phyloP scores from a whole-genome alignment of 2,329 filamentous ascomycete species.

The Arthrobotrys sphaeroides region DNA sequence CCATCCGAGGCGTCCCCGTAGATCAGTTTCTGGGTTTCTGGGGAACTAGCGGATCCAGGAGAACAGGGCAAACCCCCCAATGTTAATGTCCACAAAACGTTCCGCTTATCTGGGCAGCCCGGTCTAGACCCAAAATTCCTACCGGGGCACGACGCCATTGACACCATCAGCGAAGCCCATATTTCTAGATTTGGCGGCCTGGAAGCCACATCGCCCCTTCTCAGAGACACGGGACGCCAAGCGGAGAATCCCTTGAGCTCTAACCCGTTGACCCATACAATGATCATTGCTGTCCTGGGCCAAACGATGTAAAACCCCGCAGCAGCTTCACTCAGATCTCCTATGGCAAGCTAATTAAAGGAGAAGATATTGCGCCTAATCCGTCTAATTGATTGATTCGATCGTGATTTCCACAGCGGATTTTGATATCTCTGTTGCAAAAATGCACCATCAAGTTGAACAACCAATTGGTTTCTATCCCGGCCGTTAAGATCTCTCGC shows the following conservation, averaged over 20 bases:
- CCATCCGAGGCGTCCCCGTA: slow-evolving; percentile 34
- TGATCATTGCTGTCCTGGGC: neutral
- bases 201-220: slow-evolving; percentile 21
- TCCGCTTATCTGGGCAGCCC: slow-evolving; percentile 38
- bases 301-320: slow-evolving; percentile 14
- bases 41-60: neutral
- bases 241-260: slow-evolving; percentile 1
- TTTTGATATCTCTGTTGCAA: neutral
- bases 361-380: slow-evolving; percentile 29
- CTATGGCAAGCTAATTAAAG: slow-evolving; percentile 20
- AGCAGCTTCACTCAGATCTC: neutral
- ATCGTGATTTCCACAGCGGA: slow-evolving; percentile 5
- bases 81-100: slow-evolving; percentile 33
- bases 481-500: slow-evolving; percentile 7
- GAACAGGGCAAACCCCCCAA: slow-evolving; percentile 33
- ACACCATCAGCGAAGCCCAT: neutral
- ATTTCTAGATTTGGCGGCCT: slow-evolving; percentile 20
- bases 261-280: neutral
- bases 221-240: slow-evolving; percentile 9
- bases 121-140: slow-evolving; percentile 30
- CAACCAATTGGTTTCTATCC: slow-evolving; percentile 50
- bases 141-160: slow-evolving; percentile 36
- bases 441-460: slow-evolving; percentile 11
- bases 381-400: neutral
- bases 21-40: slow-evolving; percentile 7